Base-by-base conservation (phyloP, 257 asterid species). In the Scutellaria minor region DNA sequence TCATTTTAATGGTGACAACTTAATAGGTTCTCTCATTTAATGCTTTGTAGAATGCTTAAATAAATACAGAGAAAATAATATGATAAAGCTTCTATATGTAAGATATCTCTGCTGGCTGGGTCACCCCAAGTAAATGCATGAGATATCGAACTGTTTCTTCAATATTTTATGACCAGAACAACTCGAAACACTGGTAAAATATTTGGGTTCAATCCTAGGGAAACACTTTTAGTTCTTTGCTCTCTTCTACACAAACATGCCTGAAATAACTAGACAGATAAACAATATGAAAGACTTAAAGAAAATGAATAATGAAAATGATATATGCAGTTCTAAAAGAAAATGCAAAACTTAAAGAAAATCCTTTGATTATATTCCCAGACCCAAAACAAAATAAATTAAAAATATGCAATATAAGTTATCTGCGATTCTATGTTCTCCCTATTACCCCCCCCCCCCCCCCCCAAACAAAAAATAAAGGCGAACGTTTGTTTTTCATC, bases 171-270 rank as follows among this genome's bases (percentile, higher is more conserved):
- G n/a, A 63, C 18, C 11, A 27, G 45, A 35, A 31, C 64, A 11
- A 58, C 39, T 31, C 1, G 45, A 31, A 24, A 22, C 7, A 55
- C 22, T 6, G 53, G 15, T 31, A 35, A 64, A 42, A 64, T 12
- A 64, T 63, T 53, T 37, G 53, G 57, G 42, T 24, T 65, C 24
- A 27, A 45, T 47, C 44, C 39, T 24, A 44, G 45, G 35, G 60
- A 9, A 46, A 13, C 42, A 24, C 20, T 48, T 24, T 6, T n/a
- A 68, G 66, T 54, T 6, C 53, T 55, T 44, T 20, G 35, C 57
- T 55, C 56, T 70, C 15, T 15, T 37, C 72, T 35, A 41, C 6
- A 56, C 24, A 12, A 50, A 55, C 39, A 74, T 35, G 52, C 48
- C 51, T 18, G 51, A 22, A 22, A 63, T 9, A 7, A 50, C 40